Evolutionary conservation across 768 basidiomycete genomes (phyloP).

Genomic region (Leccinum disarticulatum): DNA sequence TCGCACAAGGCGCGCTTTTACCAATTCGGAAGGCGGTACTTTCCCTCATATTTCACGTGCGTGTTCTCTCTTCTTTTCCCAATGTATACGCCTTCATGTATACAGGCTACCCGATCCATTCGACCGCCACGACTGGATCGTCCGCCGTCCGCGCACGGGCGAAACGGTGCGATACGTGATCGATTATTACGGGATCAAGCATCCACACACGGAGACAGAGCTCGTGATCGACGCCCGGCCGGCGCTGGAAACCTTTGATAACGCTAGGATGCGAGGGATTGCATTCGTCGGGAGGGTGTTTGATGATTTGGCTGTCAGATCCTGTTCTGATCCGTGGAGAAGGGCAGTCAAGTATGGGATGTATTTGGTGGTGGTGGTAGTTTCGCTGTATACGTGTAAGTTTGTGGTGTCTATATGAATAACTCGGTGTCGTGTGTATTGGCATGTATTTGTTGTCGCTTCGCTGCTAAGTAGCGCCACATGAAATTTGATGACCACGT

Average conservation of each 20-base stretch:
- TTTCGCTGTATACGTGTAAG: conserved; percentile 1
- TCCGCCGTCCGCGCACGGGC: conserved; percentile 8
- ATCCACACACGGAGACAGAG: conserved; percentile 4
- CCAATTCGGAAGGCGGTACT: not conserved
- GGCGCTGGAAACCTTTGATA: conserved; percentile 10
- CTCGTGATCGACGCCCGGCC: conserved; percentile 8
- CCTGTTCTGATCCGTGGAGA: not conserved
- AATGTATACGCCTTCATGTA: not conserved
- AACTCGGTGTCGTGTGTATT: not conserved
- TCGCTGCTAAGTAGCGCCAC: no score
- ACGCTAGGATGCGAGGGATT: conserved; percentile 9
- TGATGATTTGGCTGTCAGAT: not conserved
- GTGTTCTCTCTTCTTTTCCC: not conserved
- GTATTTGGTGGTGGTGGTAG: conserved; percentile 3
- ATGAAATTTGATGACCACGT: not conserved
- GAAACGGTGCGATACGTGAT: conserved; percentile 10
- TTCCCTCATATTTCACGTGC: conserved; percentile 11
- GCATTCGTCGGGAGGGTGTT: not conserved
- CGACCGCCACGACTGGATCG: conserved; percentile 17
- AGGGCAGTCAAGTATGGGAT: not conserved
- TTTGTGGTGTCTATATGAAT: not conserved
- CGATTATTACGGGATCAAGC: conserved; percentile 15
- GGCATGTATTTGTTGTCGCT: no score
- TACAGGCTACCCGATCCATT: conserved; percentile 13
- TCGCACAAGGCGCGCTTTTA: conserved; percentile 15